Evolutionary conservation across 2,329 filamentous ascomycete species (phyloP).

Genomic region (Calonectria pseudoreteaudii): DNA sequence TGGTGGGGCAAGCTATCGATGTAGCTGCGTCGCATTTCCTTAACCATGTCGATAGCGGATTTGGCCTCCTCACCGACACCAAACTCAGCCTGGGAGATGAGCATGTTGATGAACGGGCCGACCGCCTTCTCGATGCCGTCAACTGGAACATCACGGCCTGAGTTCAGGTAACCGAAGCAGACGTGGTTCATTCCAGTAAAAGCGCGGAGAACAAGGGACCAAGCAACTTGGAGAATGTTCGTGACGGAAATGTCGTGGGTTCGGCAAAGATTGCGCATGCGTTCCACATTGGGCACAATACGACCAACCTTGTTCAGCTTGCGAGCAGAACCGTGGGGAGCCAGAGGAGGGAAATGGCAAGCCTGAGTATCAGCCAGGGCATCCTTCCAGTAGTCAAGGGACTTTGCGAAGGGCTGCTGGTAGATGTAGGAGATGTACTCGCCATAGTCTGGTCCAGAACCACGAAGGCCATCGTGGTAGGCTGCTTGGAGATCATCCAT

Average conservation of each 20-base stretch:
- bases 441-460: not conserved
- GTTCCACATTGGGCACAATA: not conserved
- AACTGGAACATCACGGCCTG: constrained; percentile 64
- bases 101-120: constrained; percentile 67
- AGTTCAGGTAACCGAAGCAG: constrained; percentile 66
- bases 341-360: not conserved
- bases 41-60: not conserved
- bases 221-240: constrained; percentile 62
- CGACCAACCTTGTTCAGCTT: not conserved
- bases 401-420: not conserved
- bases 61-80: not conserved
- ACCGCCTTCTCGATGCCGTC: constrained; percentile 60
- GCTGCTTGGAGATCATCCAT: constrained; percentile 42
- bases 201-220: constrained; percentile 61
- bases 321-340: not conserved
- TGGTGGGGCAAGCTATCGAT: constrained; percentile 9
- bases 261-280: not conserved
- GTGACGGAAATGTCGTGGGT: constrained; percentile 56
- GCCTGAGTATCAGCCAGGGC: not conserved
- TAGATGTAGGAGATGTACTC: constrained; percentile 1
- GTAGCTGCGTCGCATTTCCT: not conserved
- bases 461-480: constrained; percentile 35
- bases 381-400: not conserved
- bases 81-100: constrained; percentile 47
- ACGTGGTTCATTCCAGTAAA: constrained; percentile 61